Percentiles rank a stretch among this genome's conserved stretches.
Conservation (phyloP, 306 rosid species). For the Cucurbita maxima region DNA sequence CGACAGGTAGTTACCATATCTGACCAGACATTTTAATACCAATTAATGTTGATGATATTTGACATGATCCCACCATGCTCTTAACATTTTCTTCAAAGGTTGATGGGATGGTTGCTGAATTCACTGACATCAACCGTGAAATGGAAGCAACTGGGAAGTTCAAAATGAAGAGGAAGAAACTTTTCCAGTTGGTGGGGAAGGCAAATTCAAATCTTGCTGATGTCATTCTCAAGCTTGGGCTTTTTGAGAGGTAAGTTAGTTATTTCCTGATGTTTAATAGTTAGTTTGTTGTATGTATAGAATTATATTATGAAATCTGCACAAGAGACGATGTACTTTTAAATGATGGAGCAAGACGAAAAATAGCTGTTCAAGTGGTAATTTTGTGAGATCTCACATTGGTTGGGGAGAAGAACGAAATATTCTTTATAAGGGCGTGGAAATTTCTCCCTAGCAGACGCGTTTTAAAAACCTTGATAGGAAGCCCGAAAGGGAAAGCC, state of each 20-base stretch:
- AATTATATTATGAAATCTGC: background rate
- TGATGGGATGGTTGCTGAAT: constrained; percentile 98
- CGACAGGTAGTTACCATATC: constrained; percentile 49
- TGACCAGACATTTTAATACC: background rate
- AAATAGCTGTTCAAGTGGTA: background rate
- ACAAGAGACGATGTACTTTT: background rate
- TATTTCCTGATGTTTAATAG: background rate
- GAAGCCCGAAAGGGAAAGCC: too few species aligned
- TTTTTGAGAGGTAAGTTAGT: constrained; percentile 69
- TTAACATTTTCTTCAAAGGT: constrained; percentile 33
- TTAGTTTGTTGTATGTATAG: background rate
- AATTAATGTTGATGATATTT: background rate
- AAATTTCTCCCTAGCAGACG: too few species aligned
- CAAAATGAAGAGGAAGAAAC: constrained; percentile 89
- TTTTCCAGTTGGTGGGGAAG: constrained; percentile 95
- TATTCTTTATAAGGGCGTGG: too few species aligned
- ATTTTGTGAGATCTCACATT: too few species aligned
- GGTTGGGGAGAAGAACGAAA: too few species aligned
- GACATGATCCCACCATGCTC: background rate
- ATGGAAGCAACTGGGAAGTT: constrained; percentile 95
- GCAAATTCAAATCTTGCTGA: constrained; percentile 98
- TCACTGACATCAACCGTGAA: constrained; percentile 93
- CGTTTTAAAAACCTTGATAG: too few species aligned
- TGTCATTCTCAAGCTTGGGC: constrained; percentile 92
- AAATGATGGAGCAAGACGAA: background rate